Evolutionary conservation across 2,329 filamentous ascomycete species (phyloP).

Genomic region (Sporothrix dimorphospora): DNA sequence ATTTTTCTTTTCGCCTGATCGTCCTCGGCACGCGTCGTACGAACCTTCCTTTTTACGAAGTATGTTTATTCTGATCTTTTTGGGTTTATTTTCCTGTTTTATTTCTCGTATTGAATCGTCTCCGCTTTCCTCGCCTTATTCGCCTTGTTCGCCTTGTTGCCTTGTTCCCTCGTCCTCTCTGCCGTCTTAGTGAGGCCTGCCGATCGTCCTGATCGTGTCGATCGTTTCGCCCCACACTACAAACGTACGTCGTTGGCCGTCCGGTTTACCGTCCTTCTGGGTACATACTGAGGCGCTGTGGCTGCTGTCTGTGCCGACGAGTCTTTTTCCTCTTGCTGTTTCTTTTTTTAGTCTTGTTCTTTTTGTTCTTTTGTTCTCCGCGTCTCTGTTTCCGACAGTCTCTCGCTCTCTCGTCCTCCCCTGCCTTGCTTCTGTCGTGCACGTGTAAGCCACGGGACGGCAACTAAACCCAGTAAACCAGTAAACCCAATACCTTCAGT

Average conservation of each 20-base stretch:
- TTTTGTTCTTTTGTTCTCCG: slow-evolving; percentile 7
- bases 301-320: too few relatives aligned
- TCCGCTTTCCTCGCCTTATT: not conserved
- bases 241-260: too few relatives aligned
- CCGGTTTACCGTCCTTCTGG: too few relatives aligned
- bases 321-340: not conserved
- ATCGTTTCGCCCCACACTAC: not conserved
- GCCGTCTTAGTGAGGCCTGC: slow-evolving; percentile 1
- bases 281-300: too few relatives aligned
- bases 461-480: not conserved
- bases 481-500: too few relatives aligned
- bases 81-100: not conserved
- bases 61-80: not conserved
- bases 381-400: not conserved
- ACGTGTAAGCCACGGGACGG: not conserved
- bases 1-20: not conserved
- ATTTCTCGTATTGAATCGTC: not conserved
- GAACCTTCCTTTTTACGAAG: not conserved
- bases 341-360: not conserved
- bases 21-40: too few relatives aligned
- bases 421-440: not conserved
- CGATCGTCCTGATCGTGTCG: not conserved
- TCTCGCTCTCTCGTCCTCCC: not conserved
- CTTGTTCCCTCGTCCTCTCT: not conserved
- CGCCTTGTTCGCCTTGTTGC: not conserved